A percentile compares a stretch with the other conserved stretches of the same genome.
Evolutionary conservation across 768 basidiomycete genomes (phyloP).

Genomic region (Leucocoprinus leucothites): DNA sequence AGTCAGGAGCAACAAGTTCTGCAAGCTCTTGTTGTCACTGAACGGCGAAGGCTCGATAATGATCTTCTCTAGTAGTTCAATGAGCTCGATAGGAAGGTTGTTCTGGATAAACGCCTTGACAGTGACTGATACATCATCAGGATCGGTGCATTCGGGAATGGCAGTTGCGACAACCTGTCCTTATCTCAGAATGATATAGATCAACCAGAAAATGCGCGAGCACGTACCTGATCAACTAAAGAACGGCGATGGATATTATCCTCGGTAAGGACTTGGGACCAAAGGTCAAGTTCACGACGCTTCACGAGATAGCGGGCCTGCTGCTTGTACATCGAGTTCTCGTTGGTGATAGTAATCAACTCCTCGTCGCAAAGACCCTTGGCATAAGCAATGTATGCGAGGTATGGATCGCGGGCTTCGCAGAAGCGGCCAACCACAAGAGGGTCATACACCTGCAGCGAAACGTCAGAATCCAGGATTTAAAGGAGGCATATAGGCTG

Average conservation of each 20-base stretch:
- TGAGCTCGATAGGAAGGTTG: slow-evolving; percentile 94
- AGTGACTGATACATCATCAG: slow-evolving; percentile 96
- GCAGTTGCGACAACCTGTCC: slow-evolving; percentile 87
- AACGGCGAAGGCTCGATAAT: slow-evolving; percentile 96
- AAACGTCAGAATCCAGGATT: slow-evolving; percentile 13
- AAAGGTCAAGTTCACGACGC: slow-evolving; percentile 91
- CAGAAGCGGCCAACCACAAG: slow-evolving; percentile 98
- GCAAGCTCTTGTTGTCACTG: slow-evolving; percentile 95
- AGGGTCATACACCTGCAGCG: slow-evolving; percentile 84
- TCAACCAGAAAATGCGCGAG: background rate
- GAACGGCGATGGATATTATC: slow-evolving; percentile 92
- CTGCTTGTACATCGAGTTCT: slow-evolving; percentile 99
- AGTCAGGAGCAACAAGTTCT: slow-evolving; percentile 92
- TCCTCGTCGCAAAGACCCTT: slow-evolving; percentile 99
- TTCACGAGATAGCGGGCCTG: slow-evolving; percentile 98
- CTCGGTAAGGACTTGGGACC: slow-evolving; percentile 88
- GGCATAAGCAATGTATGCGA: slow-evolving; percentile 98
- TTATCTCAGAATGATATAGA: background rate
- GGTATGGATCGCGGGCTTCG: slow-evolving; percentile 95
- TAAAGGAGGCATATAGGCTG: background rate
- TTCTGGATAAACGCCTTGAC: slow-evolving; percentile 98
- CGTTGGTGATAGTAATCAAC: slow-evolving; percentile 94
- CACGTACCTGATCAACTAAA: slow-evolving; percentile 83
- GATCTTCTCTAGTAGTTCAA: slow-evolving; percentile 98
- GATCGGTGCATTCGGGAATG: slow-evolving; percentile 94